These are phyloP conservation scores for Colletotrichum abscissum DNA, from an alignment of 2,329 filamentous ascomycete species.

Conservation along the genomic window DNA sequence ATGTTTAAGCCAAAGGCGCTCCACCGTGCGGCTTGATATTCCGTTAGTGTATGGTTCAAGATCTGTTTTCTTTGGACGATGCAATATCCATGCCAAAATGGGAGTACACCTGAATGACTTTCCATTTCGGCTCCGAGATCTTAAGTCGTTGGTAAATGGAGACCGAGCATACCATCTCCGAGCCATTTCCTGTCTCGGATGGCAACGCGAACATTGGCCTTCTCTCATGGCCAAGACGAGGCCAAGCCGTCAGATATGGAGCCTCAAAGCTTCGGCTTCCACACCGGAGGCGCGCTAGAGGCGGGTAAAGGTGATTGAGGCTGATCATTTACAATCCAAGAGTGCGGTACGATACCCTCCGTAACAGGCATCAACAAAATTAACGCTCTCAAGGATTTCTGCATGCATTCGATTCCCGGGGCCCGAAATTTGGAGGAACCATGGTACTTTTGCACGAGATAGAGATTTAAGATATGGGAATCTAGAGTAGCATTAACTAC, in stretches of 20 bases:
- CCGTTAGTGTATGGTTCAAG: background rate
- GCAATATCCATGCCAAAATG: too few species aligned
- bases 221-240: background rate
- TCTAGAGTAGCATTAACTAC: background rate
- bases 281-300: background rate
- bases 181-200: too few species aligned
- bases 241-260: background rate
- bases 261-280: constrained; percentile 15
- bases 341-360: background rate
- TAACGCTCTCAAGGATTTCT: background rate
- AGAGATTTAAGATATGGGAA: background rate
- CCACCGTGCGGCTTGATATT: background rate
- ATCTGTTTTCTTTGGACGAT: background rate
- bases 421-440: background rate
- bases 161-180: background rate
- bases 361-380: background rate
- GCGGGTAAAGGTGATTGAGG: background rate
- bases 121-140: background rate
- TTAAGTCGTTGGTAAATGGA: background rate
- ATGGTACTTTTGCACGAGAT: background rate
- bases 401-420: background rate
- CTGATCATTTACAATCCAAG: constrained; percentile 6
- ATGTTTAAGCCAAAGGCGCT: background rate
- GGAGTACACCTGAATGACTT: background rate
- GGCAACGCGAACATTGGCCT: fast-evolving